Evolutionary conservation across 2,329 filamentous ascomycete species (phyloP).

Genomic region (Fusarium sp.): DNA sequence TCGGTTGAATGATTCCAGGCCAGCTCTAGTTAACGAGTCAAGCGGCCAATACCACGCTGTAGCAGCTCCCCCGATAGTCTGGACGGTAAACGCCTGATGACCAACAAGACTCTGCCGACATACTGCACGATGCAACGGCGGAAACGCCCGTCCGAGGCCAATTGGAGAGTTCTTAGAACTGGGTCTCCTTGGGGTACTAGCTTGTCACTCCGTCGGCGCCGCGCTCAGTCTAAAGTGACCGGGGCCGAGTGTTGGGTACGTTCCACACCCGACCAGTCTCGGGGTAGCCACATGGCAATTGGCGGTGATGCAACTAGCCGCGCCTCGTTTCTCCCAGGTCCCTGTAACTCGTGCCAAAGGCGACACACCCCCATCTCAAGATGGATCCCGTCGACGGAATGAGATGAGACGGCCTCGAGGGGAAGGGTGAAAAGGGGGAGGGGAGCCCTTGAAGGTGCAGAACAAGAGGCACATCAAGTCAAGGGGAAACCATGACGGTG

Average conservation of each 20-base stretch:
- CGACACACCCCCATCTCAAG: background rate
- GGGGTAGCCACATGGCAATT: slow-evolving; percentile 32
- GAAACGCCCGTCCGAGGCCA: background rate
- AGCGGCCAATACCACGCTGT: background rate
- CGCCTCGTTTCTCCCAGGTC: background rate
- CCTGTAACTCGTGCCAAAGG: background rate
- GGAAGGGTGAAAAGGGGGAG: background rate
- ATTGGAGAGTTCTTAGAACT: background rate
- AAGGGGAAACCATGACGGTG: background rate
- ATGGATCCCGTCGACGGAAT: background rate
- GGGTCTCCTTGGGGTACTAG: slow-evolving; percentile 1
- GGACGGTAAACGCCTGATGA: background rate
- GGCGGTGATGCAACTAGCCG: slow-evolving; percentile 2
- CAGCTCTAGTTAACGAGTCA: background rate
- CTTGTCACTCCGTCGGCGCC: slow-evolving; percentile 15
- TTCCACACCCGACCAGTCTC: background rate
- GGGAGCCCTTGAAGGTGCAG: background rate
- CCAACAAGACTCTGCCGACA: slow-evolving; percentile 3
- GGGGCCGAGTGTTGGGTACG: slow-evolving; percentile 5
- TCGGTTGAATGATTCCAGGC: background rate
- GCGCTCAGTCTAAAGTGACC: slow-evolving; percentile 13
- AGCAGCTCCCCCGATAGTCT: background rate
- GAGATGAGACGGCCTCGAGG: background rate
- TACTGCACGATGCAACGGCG: slow-evolving; percentile 7
- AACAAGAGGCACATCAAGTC: background rate